Conservation (phyloP, 192 early-diverging fungal species). For the Linnemannia exigua region DNA sequence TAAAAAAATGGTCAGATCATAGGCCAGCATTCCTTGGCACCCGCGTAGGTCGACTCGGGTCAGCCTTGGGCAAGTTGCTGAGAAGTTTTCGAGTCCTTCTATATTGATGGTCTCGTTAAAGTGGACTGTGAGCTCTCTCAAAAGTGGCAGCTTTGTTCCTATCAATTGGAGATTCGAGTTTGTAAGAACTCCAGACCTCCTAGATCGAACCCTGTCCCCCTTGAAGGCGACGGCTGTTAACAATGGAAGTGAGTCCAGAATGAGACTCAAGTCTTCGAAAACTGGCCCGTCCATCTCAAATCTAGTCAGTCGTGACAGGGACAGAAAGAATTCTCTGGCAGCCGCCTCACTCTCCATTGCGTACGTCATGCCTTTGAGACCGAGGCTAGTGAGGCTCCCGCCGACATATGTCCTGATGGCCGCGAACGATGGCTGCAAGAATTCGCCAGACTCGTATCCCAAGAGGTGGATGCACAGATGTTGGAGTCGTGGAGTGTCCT, state of each 20-base stretch:
- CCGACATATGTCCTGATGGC: neutral
- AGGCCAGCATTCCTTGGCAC: neutral
- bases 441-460: neutral
- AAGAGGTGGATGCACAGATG: neutral
- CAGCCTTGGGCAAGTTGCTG: neutral
- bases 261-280: neutral
- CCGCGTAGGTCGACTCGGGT: neutral
- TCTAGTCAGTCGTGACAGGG: neutral
- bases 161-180: neutral
- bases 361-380: neutral
- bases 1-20: neutral
- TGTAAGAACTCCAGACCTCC: neutral
- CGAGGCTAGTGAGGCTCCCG: neutral
- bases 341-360: neutral
- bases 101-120: neutral
- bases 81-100: neutral
- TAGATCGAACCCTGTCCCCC: neutral
- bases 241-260: neutral
- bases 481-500: neutral
- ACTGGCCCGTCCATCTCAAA: neutral
- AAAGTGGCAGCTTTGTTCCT: neutral
- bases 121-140: neutral
- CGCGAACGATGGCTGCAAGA: neutral
- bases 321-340: neutral
- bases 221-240: neutral